A percentile compares a stretch with the other conserved stretches of the same genome.
Evolutionary conservation across 352 stramenopile species (phyloP).

Genomic region (Globisporangium recalcitrans): DNA sequence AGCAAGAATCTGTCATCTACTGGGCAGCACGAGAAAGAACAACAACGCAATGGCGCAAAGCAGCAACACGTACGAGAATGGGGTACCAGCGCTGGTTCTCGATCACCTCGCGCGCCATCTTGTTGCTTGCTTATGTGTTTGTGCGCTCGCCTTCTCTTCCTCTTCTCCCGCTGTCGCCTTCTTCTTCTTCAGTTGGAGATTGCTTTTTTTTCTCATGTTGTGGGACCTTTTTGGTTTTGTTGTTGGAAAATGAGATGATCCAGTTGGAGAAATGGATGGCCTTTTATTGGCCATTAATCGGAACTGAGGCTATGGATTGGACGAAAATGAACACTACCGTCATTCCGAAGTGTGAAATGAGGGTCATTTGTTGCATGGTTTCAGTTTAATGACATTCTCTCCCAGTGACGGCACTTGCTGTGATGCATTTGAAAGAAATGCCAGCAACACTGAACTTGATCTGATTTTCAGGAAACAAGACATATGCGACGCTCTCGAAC

Average conservation of each 20-base stretch:
- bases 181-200: not conserved
- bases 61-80: conserved; percentile 42
- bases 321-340: not conserved
- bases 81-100: conserved; percentile 87
- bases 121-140: not conserved
- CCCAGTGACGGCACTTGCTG: not conserved
- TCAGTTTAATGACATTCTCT: conserved; percentile 10
- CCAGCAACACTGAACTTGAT: not conserved
- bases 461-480: not conserved
- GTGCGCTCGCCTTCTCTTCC: not conserved
- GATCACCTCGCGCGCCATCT: conserved; percentile 62
- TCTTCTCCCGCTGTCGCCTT: not conserved
- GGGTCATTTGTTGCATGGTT: not conserved
- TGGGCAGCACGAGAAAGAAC: not conserved
- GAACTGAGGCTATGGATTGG: not conserved
- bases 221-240: not conserved
- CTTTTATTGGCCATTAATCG: not conserved
- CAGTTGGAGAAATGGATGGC: not conserved
- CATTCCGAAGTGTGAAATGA: not conserved
- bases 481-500: not conserved
- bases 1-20: conserved; percentile 1
- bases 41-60: not conserved
- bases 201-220: not conserved
- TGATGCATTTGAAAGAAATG: not conserved
- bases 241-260: not conserved